Conservation (phyloP, 2,329 filamentous ascomycete species). For the Claviceps sp. region DNA sequence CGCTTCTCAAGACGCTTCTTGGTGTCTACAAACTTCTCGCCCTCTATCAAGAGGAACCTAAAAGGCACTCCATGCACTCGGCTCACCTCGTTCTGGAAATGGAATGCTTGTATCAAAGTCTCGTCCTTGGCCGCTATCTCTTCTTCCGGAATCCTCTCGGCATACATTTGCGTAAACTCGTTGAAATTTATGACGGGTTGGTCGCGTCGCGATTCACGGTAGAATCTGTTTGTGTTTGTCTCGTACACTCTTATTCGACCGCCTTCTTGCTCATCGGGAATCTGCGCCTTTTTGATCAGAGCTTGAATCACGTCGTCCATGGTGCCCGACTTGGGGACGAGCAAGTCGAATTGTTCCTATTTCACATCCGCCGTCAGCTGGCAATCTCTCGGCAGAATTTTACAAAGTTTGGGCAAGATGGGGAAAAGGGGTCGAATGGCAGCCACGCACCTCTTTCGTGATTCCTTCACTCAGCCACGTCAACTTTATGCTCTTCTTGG, state of each 20-base stretch:
- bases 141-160: constrained; percentile 67
- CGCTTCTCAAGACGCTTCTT: constrained; percentile 89
- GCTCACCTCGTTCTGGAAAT: constrained; percentile 81
- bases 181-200: constrained; percentile 69
- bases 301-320: constrained; percentile 65
- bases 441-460: constrained; percentile 58
- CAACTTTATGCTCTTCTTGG: constrained; percentile 75
- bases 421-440: background rate
- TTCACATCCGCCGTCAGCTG: background rate
- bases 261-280: constrained; percentile 58
- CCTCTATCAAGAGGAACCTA: constrained; percentile 75
- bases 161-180: constrained; percentile 72
- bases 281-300: constrained; percentile 66
- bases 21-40: constrained; percentile 78
- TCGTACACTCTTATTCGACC: constrained; percentile 71
- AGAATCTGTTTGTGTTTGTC: constrained; percentile 68
- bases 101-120: constrained; percentile 66
- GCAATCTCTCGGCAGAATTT: too few species aligned
- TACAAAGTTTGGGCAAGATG: too few species aligned
- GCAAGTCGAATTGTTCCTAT: constrained; percentile 64
- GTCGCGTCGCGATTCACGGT: constrained; percentile 59
- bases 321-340: constrained; percentile 76
- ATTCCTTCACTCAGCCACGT: constrained; percentile 82
- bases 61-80: constrained; percentile 84
- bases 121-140: constrained; percentile 43